A percentile compares a stretch with the other conserved stretches of the same genome.
Conservation (phyloP, 75 land plant genomes). For the Pseudotsuga menziesii region DNA sequence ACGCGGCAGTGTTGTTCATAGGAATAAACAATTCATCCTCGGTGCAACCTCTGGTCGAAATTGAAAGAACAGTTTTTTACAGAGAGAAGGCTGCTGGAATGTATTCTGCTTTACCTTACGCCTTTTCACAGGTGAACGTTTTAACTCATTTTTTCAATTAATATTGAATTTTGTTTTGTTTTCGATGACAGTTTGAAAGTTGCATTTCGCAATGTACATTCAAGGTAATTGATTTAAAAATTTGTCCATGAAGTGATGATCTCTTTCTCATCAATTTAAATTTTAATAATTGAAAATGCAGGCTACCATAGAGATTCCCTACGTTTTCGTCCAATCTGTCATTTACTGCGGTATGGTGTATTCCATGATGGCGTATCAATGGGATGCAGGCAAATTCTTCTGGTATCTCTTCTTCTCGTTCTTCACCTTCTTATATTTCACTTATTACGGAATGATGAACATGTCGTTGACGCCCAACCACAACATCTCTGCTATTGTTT, state of each 20-base stretch:
- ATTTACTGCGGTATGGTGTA: constrained; percentile 66
- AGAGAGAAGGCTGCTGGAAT: constrained; percentile 81
- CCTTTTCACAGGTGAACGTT: constrained; percentile 68
- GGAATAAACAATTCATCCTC: constrained; percentile 53
- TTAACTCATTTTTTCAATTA: not conserved
- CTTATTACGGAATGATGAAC: constrained; percentile 92
- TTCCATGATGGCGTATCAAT: constrained; percentile 78
- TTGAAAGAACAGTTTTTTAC: constrained; percentile 80
- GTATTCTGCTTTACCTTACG: constrained; percentile 73
- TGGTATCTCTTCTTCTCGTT: constrained; percentile 83
- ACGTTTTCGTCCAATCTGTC: constrained; percentile 57
- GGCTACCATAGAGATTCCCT: constrained; percentile 81
- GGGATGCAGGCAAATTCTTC: constrained; percentile 81
- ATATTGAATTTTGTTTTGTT: no score
- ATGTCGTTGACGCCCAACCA: constrained; percentile 78
- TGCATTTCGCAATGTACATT: no score
- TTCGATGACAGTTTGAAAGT: no score
- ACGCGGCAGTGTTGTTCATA: constrained; percentile 55
- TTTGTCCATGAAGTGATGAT: not conserved
- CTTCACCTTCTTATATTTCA: constrained; percentile 80
- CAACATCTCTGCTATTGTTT: constrained; percentile 64
- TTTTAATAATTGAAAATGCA: no score
- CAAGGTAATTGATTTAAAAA: no score
- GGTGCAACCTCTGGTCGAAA: constrained; percentile 64
- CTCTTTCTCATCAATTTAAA: no score